phyloP scores from a whole-genome alignment of 345 rosid species.

The Aquilaria malaccensis region DNA sequence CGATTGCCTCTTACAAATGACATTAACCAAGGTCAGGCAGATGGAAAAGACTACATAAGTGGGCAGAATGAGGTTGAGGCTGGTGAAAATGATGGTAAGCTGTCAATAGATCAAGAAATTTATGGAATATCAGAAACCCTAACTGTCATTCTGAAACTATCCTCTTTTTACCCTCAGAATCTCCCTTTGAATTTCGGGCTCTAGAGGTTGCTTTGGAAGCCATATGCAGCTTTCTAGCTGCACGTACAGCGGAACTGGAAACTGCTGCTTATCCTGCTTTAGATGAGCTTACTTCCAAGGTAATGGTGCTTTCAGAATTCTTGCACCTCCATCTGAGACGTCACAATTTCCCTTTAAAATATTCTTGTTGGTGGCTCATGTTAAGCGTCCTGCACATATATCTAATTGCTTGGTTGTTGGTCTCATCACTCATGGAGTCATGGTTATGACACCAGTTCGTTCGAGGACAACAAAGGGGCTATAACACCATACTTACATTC shows the following conservation, averaged over 20 bases:
- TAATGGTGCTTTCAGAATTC: slow-evolving; percentile 1
- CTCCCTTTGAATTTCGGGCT: slow-evolving; percentile 73
- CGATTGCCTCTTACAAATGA: slow-evolving; percentile 51
- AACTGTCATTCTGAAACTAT: no score
- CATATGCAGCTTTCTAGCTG: slow-evolving; percentile 78
- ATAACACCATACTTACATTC: no score
- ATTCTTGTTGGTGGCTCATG: no score
- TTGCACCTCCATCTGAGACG: no score
- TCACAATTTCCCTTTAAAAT: no score
- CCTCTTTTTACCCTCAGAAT: slow-evolving; percentile 29
- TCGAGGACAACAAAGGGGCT: no score
- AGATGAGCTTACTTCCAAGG: slow-evolving; percentile 90
- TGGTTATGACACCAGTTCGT: no score
- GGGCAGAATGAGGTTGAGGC: slow-evolving; percentile 56
- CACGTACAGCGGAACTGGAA: slow-evolving; percentile 79
- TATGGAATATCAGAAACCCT: no score
- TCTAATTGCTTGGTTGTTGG: no score
- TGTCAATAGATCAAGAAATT: neutral
- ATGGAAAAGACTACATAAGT: slow-evolving; percentile 35
- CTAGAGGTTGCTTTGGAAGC: slow-evolving; percentile 91
- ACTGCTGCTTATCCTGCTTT: slow-evolving; percentile 90
- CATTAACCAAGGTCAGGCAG: slow-evolving; percentile 30
- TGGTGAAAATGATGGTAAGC: slow-evolving; percentile 89
- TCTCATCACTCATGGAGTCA: no score
- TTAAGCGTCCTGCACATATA: no score